Evolutionary conservation across 805 yeast species (phyloP), one percentile per base, ranked within the genome.

Genomic region (Metschnikowia borealis): DNA sequence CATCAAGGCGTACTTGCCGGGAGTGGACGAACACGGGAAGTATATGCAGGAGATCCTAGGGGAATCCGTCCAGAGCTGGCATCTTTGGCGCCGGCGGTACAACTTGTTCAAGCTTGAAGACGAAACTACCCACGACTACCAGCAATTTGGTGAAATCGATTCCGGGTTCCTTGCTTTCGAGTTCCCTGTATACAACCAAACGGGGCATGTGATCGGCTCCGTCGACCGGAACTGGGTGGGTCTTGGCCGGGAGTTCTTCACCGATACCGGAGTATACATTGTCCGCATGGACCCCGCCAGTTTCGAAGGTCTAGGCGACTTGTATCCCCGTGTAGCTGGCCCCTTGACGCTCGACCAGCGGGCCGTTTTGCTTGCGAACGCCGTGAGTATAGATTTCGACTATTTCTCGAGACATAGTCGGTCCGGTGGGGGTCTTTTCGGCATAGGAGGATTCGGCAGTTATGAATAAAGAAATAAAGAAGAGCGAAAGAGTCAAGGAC

Each of bases 161-260:
- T 82, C 96, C 0, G 92, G 92, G 2, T 85, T 92, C 52, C 69
- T 94, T 44, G 78, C 96, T 10, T 92, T 90, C 74, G 88, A 86
- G 50, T 94, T 94, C 66, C 91, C 95, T 0, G 86, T 89, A 2
- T 62, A 59, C 34, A 82, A 89, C 63, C 83, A 75, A 37, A 47
- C 71, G 0, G 84, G 83, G 0, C 69, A 75, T 14, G 79, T 87
- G 0, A 69, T 86, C 49, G 96, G 86, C 0, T 75, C 87, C 1
- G 92, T 94, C 1, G 94, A 89, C 65, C 78, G 98, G 60, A 90
- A 90, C 66, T 94, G 96, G 94, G 96, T 87, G 5, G 99, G 99
- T 0, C 70, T 94, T 38, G 96, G 95, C 2, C 78, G 97, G 61
- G 99, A 94, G 64, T 68, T 91, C 61, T 85, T 92, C 62, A 91